These are phyloP conservation scores for Arabidopsis thaliana DNA, from an alignment of 345 rosid species.

Conservation along the genomic window DNA sequence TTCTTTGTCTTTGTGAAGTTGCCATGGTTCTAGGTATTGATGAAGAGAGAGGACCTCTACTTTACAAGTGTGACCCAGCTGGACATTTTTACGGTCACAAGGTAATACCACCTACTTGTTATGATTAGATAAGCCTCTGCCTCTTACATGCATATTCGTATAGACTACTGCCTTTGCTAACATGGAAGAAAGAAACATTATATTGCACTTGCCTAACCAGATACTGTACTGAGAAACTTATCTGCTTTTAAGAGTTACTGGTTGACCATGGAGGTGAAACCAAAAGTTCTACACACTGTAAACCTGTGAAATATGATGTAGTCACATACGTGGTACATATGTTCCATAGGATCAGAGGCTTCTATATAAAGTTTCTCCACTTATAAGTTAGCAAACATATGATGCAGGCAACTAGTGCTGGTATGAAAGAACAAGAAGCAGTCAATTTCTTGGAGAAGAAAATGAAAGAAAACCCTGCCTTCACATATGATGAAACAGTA, in stretches of 20 bases:
- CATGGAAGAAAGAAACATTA: slow-evolving; percentile 2
- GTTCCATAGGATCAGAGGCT: background rate
- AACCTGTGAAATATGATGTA: background rate
- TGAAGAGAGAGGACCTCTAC: slow-evolving; percentile 91
- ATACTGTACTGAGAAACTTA: background rate
- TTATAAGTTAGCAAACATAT: slow-evolving; percentile 11
- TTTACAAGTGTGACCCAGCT: slow-evolving; percentile 98
- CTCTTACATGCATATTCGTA: background rate
- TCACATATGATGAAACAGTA: slow-evolving; percentile 90
- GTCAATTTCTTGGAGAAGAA: slow-evolving; percentile 98
- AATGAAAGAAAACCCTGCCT: slow-evolving; percentile 91
- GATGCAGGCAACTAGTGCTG: slow-evolving; percentile 96
- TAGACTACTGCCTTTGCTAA: slow-evolving; percentile 10
- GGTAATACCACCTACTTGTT: slow-evolving; percentile 51
- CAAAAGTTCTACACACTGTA: background rate
- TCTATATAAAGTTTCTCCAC: slow-evolving; percentile 2
- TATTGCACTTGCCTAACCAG: slow-evolving; percentile 6
- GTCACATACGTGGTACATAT: background rate
- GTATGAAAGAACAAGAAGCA: slow-evolving; percentile 98
- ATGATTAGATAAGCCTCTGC: background rate
- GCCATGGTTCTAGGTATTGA: slow-evolving; percentile 97
- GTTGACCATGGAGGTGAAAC: slow-evolving; percentile 2
- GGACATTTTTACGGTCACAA: slow-evolving; percentile 98
- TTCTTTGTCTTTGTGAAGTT: slow-evolving; percentile 54
- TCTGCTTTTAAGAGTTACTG: slow-evolving; percentile 19